phyloP scores from a whole-genome alignment of 129 eudicot genomes.

The Heracleum sosnowskyi region DNA sequence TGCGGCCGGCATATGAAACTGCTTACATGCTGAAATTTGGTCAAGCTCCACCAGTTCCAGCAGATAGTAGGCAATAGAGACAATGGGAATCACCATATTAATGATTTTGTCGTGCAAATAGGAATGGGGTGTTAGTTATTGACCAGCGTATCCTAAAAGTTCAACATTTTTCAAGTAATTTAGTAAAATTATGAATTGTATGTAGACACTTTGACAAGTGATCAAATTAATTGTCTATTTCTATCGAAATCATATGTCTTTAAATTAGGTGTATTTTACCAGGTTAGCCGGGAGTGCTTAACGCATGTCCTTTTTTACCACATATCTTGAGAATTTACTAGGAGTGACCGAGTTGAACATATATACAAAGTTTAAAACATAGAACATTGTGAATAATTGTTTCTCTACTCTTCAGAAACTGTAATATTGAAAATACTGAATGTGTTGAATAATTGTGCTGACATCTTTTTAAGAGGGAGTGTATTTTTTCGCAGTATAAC shows the following conservation, averaged over 20 bases:
- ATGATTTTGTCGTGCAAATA: neutral
- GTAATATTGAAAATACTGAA: too few relatives aligned
- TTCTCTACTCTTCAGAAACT: too few relatives aligned
- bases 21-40: constrained; percentile 85
- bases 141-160: neutral
- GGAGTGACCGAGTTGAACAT: too few relatives aligned
- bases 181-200: neutral
- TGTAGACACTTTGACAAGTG: neutral
- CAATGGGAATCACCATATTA: neutral
- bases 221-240: neutral
- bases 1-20: constrained; percentile 70
- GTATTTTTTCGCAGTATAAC: too few relatives aligned
- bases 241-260: neutral
- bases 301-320: neutral
- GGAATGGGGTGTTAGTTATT: neutral
- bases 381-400: too few relatives aligned
- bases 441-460: too few relatives aligned
- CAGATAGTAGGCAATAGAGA: constrained; percentile 14
- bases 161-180: neutral
- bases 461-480: too few relatives aligned
- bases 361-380: too few relatives aligned
- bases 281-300: neutral
- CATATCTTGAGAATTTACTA: too few relatives aligned
- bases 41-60: constrained; percentile 61
- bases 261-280: neutral